Evolutionary conservation across 148 eudicot genomes (phyloP).

Genomic region (Vaccinium corymbosum): DNA sequence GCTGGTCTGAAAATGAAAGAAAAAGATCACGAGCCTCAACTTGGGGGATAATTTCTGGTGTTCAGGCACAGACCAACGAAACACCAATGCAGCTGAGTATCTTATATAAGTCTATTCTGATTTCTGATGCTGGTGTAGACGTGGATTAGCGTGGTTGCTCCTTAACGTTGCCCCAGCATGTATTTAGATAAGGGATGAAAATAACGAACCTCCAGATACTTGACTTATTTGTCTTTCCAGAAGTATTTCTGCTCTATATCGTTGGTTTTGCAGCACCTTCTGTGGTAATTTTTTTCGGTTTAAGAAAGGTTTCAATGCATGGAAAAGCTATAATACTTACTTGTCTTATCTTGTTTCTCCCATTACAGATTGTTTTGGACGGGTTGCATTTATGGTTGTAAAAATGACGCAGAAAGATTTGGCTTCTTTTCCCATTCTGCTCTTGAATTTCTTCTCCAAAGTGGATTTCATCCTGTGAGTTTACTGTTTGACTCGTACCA

Average conservation of each 20-base stretch:
- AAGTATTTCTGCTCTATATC: constrained; percentile 9
- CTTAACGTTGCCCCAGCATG: neutral
- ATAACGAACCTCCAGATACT: neutral
- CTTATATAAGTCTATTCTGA: neutral
- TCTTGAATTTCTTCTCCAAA: constrained; percentile 89
- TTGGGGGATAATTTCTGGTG: neutral
- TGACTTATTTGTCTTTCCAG: neutral
- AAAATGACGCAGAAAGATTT: constrained; percentile 84
- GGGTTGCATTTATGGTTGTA: constrained; percentile 75
- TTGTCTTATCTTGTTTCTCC: constrained; percentile 18
- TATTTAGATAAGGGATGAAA: neutral
- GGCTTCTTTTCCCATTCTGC: constrained; percentile 95
- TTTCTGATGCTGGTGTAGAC: neutral
- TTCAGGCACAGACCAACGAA: neutral
- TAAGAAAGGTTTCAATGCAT: neutral
- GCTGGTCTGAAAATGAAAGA: neutral
- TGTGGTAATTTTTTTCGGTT: neutral
- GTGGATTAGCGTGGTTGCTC: neutral
- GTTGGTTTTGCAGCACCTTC: neutral
- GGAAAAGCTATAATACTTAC: neutral
- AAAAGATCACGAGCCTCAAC: neutral
- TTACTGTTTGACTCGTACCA: neutral
- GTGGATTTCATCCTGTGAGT: constrained; percentile 93
- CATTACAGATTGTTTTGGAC: constrained; percentile 57
- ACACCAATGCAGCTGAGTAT: neutral